phyloP scores from a whole-genome alignment of 495 filamentous ascomycete genomes.

The Hypomontagnella submonticulosa region DNA sequence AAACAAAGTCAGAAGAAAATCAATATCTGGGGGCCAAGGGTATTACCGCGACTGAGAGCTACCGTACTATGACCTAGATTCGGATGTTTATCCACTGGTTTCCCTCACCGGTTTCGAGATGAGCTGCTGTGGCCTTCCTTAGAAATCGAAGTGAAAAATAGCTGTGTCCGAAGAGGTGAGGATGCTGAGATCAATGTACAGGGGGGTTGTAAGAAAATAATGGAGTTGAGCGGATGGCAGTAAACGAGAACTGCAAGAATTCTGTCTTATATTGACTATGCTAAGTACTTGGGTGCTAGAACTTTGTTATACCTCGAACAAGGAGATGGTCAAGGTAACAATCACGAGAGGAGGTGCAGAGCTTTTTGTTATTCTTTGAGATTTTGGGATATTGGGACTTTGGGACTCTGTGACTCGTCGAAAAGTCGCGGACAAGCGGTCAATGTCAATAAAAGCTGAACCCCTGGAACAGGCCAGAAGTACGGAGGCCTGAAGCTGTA shows the following conservation, averaged over 20 bases:
- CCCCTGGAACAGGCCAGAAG: conserved; percentile 28
- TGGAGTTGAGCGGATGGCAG: conserved; percentile 37
- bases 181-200: conserved; percentile 33
- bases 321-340: conserved; percentile 4
- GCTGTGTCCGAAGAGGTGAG: conserved; percentile 30
- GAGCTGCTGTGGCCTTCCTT: conserved; percentile 13
- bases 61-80: conserved; percentile 8
- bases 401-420: conserved; percentile 18
- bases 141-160: conserved; percentile 17
- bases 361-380: conserved; percentile 31
- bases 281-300: conserved; percentile 58
- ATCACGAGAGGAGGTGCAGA: conserved; percentile 3
- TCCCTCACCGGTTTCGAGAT: conserved; percentile 14
- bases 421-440: conserved; percentile 32
- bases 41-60: conserved; percentile 33
- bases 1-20: conserved; percentile 9
- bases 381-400: conserved; percentile 8
- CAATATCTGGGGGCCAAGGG: conserved; percentile 2
- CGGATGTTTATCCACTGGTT: neutral
- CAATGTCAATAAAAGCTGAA: conserved; percentile 29
- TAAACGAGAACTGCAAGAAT: conserved; percentile 52
- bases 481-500: conserved; percentile 5
- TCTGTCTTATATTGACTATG: conserved; percentile 65
- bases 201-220: conserved; percentile 23
- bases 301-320: conserved; percentile 14